phyloP scores from a whole-genome alignment of 2,329 filamentous ascomycete species.

The Cladosporium sp. region DNA sequence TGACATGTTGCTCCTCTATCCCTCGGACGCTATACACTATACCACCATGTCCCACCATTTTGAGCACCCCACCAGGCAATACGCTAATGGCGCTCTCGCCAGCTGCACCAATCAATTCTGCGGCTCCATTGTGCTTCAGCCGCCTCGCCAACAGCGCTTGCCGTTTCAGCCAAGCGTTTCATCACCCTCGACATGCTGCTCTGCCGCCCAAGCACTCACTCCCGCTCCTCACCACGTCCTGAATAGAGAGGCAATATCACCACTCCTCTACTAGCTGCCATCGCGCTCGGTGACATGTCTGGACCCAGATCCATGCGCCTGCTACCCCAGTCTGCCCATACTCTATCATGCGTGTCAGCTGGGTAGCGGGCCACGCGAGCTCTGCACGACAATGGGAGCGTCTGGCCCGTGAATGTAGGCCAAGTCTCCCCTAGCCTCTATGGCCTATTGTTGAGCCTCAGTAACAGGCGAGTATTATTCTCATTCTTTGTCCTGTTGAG shows the following conservation, averaged over 20 bases:
- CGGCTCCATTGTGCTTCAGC: not conserved
- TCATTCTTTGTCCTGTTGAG: not conserved
- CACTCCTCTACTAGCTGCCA: not conserved
- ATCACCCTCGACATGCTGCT: not conserved
- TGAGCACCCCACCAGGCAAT: not conserved
- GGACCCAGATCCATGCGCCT: not conserved
- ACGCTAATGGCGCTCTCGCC: not conserved
- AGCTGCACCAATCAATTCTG: not conserved
- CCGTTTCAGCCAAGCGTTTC: slow-evolving; percentile 10
- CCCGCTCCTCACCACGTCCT: not conserved
- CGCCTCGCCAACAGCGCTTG: slow-evolving; percentile 1
- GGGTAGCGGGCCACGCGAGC: not conserved
- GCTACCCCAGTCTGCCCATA: not conserved
- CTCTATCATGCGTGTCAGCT: not conserved
- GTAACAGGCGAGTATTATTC: slow-evolving; percentile 1
- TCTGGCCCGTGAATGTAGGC: slow-evolving; percentile 5
- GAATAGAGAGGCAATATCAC: not conserved
- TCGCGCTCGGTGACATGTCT: slow-evolving; percentile 1
- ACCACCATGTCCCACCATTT: not conserved
- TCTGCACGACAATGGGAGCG: not conserved
- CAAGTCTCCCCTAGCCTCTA: not conserved
- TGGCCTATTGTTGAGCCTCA: not conserved
- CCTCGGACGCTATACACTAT: not conserved
- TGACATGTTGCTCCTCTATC: not conserved
- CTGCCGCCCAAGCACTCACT: not conserved